Conservation (phyloP, 108 stramenopile genomes). For the Aurantiochytrium sp. region DNA sequence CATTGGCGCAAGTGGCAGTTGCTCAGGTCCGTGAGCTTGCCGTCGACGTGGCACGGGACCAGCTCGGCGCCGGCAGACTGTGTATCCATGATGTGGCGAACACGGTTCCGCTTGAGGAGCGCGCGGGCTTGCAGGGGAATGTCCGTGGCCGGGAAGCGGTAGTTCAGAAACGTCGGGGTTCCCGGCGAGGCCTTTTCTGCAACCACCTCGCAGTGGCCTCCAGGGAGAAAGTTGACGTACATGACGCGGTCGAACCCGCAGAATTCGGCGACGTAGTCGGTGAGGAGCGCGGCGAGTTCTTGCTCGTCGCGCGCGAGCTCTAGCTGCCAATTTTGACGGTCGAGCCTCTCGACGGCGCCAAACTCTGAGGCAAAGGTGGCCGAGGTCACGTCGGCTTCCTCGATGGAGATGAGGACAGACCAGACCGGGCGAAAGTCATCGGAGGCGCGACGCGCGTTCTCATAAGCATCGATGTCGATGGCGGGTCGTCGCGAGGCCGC, state of each 20-base stretch:
- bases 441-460: no score
- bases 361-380: not conserved
- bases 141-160: not conserved
- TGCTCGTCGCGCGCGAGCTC: not conserved
- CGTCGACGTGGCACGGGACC: not conserved
- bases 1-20: not conserved
- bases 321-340: not conserved
- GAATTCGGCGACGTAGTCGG: not conserved
- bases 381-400: not conserved
- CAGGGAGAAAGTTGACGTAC: not conserved
- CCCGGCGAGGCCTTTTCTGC: not conserved
- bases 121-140: slow-evolving; percentile 9
- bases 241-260: slow-evolving; percentile 23
- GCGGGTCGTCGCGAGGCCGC: not conserved
- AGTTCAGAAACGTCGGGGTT: not conserved
- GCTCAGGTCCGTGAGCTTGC: not conserved
- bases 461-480: no score
- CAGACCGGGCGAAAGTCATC: not conserved
- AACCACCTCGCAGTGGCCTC: not conserved
- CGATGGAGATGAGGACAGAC: not conserved
- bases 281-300: not conserved
- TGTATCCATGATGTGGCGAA: not conserved
- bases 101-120: not conserved
- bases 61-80: not conserved
- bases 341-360: not conserved